Percentiles rank a stretch among this genome's conserved stretches.
Conservation (phyloP, 345 rosid genomes). For the Rubroshorea leprosula region DNA sequence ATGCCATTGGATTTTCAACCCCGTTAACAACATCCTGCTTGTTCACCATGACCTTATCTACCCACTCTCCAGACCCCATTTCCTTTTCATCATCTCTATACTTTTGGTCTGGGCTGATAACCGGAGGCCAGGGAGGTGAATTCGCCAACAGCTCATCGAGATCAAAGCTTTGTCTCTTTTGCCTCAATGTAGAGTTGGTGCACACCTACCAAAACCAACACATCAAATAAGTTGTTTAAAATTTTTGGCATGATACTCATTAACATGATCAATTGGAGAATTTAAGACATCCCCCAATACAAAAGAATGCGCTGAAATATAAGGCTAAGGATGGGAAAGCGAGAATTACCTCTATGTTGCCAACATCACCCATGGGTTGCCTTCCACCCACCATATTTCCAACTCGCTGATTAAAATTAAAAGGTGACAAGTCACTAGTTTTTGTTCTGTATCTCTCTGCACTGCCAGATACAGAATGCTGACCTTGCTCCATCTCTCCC, state of each 20-base stretch:
- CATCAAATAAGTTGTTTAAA: not conserved
- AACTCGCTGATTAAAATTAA: conserved; percentile 29
- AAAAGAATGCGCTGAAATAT: not conserved
- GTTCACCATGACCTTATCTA: conserved; percentile 96
- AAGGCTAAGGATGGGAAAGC: conserved; percentile 3
- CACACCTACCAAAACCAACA: conserved; percentile 40
- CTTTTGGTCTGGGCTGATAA: conserved; percentile 53
- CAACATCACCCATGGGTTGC: conserved; percentile 63
- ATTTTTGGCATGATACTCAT: not conserved
- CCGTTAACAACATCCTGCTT: conserved; percentile 52
- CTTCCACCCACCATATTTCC: conserved; percentile 32
- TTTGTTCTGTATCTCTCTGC: conserved; percentile 51
- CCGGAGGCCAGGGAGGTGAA: conserved; percentile 97
- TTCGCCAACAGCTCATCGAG: conserved; percentile 78
- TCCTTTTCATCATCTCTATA: conserved; percentile 67
- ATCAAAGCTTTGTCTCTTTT: conserved; percentile 66
- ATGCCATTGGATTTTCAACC: conserved; percentile 40
- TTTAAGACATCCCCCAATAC: no score
- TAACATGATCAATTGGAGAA: no score
- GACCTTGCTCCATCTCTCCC: conserved; percentile 42
- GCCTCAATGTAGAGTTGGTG: conserved; percentile 37
- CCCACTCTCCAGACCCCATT: conserved; percentile 72
- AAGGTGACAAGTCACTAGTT: conserved; percentile 40
- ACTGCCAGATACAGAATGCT: conserved; percentile 38
- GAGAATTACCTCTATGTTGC: conserved; percentile 61